phyloP scores from a whole-genome alignment of 768 basidiomycete species.

The Phylloporus arenicola region DNA sequence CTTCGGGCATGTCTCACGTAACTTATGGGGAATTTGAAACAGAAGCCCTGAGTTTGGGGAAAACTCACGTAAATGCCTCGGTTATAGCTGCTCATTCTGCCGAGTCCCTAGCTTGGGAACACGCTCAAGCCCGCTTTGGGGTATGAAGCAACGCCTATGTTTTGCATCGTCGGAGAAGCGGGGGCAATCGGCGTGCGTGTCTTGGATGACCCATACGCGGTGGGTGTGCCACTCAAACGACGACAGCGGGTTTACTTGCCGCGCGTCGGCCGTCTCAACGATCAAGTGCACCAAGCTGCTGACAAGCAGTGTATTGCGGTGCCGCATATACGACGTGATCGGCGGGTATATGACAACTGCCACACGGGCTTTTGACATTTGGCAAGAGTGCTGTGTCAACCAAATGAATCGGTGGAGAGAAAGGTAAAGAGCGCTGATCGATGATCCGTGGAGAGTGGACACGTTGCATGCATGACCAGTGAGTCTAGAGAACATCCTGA shows the following conservation, averaged over 20 bases:
- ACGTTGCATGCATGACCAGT: too few species aligned
- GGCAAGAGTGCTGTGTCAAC: not conserved
- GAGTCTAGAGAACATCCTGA: too few species aligned
- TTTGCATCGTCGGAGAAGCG: not conserved
- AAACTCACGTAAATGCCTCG: not conserved
- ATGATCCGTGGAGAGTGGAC: too few species aligned
- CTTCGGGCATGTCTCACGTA: constrained; percentile 2
- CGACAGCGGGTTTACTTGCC: not conserved
- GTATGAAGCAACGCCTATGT: not conserved
- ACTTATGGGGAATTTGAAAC: not conserved
- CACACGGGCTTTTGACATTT: not conserved
- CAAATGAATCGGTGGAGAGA: not conserved
- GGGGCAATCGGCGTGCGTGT: not conserved
- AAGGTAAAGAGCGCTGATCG: too few species aligned
- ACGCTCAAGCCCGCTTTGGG: not conserved
- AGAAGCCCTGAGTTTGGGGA: not conserved
- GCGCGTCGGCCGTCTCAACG: constrained; percentile 3
- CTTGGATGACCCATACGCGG: not conserved
- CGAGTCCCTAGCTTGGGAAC: not conserved
- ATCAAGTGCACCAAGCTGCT: constrained; percentile 28
- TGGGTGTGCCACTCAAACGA: constrained; percentile 5
- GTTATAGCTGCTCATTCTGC: not conserved
- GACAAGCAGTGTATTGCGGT: constrained; percentile 31
- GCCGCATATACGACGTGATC: constrained; percentile 19
- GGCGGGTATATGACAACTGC: constrained; percentile 20